These are phyloP conservation scores for Diaporthe caulivora DNA, from an alignment of 2,329 filamentous ascomycete species.

Conservation along the genomic window DNA sequence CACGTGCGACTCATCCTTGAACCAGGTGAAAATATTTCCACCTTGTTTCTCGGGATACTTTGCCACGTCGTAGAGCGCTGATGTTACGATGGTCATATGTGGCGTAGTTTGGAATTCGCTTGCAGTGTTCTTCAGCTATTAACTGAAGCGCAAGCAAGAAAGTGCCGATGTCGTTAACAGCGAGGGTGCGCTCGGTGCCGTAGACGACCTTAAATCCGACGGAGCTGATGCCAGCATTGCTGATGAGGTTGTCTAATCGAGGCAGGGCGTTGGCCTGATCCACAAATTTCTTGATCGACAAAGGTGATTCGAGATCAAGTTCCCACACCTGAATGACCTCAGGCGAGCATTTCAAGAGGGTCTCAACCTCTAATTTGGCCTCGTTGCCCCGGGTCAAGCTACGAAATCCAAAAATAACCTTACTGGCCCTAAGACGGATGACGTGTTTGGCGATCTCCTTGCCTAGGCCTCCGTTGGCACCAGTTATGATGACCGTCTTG, in stretches of 20 bases:
- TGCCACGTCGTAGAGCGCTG: conserved; percentile 41
- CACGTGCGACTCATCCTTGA: conserved; percentile 39
- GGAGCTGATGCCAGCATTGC: conserved; percentile 51
- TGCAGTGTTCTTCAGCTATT: conserved; percentile 40
- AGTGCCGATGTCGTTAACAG: conserved; percentile 41
- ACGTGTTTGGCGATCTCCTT: conserved; percentile 43
- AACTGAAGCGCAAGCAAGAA: conserved; percentile 38
- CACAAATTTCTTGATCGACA: conserved; percentile 51
- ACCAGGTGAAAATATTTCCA: conserved; percentile 41
- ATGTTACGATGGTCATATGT: conserved; percentile 40
- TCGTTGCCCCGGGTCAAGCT: conserved; percentile 46
- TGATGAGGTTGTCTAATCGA: conserved; percentile 52
- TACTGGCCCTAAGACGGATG: conserved; percentile 47
- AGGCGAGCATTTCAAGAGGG: conserved; percentile 41
- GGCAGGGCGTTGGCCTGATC: conserved; percentile 43
- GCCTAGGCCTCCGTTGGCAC: conserved; percentile 42
- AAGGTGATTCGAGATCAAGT: conserved; percentile 53
- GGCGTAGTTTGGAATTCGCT: conserved; percentile 29
- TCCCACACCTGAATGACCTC: conserved; percentile 53
- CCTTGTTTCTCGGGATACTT: conserved; percentile 42
- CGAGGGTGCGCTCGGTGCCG: conserved; percentile 36
- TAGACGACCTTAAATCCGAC: conserved; percentile 37
- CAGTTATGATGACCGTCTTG: conserved; percentile 42
- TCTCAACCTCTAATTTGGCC: conserved; percentile 44
- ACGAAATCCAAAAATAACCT: conserved; percentile 55